Percentiles rank a stretch among this genome's conserved stretches.
These are phyloP conservation scores for Nothophytophthora sp. DNA, from an alignment of 352 stramenopile species.

Conservation along the genomic window DNA sequence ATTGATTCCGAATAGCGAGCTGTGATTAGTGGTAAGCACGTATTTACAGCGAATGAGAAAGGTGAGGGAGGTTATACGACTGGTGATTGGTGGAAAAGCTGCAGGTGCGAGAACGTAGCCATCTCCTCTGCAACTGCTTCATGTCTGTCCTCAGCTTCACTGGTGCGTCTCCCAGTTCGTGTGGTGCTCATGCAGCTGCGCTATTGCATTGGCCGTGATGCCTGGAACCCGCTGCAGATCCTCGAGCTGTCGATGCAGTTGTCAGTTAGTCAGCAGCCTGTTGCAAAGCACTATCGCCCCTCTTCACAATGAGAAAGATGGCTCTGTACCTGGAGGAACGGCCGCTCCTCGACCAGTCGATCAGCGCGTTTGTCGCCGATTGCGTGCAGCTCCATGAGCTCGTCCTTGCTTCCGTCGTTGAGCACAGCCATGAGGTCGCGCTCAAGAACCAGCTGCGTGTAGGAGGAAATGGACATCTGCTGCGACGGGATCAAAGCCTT, in stretches of 20 bases:
- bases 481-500: conserved; percentile 29
- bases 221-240: conserved; percentile 44
- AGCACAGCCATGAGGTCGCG: conserved; percentile 50
- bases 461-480: conserved; percentile 33
- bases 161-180: conserved; percentile 29
- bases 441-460: conserved; percentile 47
- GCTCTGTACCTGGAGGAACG: conserved; percentile 42
- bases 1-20: neutral
- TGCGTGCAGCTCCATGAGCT: conserved; percentile 45
- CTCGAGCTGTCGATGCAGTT: conserved; percentile 31
- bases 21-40: conserved; percentile 3
- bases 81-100: too few species aligned
- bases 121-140: too few species aligned
- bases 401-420: conserved; percentile 37
- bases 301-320: neutral
- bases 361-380: conserved; percentile 59
- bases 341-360: conserved; percentile 39
- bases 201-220: conserved; percentile 45
- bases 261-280: neutral
- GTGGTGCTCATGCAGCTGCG: conserved; percentile 44
- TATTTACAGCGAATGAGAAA: too few species aligned
- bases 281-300: too few species aligned
- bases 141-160: too few species aligned
- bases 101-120: too few species aligned
- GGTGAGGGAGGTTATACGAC: too few species aligned